Conservation (phyloP, 1,139 yeast genomes). For the Schwanniomyces etchellsii region DNA sequence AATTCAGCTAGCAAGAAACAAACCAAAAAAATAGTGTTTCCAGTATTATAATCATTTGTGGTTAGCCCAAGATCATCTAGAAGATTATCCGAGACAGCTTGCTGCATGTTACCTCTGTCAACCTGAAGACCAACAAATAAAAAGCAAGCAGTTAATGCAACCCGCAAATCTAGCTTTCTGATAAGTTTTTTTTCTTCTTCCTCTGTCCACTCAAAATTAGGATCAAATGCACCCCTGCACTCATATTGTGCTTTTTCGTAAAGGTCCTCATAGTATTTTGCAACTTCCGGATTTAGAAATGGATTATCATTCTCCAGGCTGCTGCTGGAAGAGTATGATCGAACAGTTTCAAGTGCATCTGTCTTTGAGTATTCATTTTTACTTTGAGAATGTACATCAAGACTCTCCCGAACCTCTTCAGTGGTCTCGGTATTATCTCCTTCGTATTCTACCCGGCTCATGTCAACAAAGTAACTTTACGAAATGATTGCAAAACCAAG, state of each 20-base stretch:
- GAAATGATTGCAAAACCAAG: too few relatives aligned
- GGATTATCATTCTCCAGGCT: constrained; percentile 2
- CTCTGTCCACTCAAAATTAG: constrained; percentile 37
- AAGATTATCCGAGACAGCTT: constrained; percentile 47
- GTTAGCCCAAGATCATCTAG: constrained; percentile 37
- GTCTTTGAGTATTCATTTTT: too few relatives aligned
- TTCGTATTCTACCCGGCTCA: too few relatives aligned
- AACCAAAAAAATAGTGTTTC: constrained; percentile 39
- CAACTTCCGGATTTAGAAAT: constrained; percentile 23
- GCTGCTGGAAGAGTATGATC: too few relatives aligned
- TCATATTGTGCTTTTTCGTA: constrained; percentile 42
- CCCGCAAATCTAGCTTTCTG: constrained; percentile 39
- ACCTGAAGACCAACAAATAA: constrained; percentile 48
- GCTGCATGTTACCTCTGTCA: constrained; percentile 45
- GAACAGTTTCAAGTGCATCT: too few relatives aligned
- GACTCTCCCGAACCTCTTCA: too few relatives aligned
- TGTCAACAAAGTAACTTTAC: too few relatives aligned
- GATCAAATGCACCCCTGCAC: constrained; percentile 39
- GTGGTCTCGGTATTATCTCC: too few relatives aligned
- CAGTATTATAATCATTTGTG: constrained; percentile 44
- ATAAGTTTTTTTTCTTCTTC: constrained; percentile 37
- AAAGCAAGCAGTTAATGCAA: constrained; percentile 42
- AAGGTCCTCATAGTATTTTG: constrained; percentile 30
- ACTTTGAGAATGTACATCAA: too few relatives aligned
- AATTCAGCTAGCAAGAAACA: constrained; percentile 47